Percentiles rank a stretch among this genome's conserved stretches.
phyloP scores from a whole-genome alignment of 345 rosid genomes.

The Eucalyptus erythrocorys region DNA sequence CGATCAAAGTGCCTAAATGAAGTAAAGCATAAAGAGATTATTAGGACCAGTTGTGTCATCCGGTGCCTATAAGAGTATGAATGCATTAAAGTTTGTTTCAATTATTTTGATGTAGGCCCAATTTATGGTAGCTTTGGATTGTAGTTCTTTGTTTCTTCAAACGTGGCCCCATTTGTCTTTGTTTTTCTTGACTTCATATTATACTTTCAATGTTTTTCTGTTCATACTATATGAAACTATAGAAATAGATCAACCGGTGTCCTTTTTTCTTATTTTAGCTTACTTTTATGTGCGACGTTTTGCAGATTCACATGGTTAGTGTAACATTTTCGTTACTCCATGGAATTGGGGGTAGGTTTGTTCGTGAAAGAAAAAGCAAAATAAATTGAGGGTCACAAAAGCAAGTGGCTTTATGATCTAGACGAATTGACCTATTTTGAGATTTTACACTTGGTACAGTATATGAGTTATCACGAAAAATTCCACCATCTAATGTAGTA shows the following conservation, averaged over 20 bases:
- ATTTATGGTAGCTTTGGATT: not conserved
- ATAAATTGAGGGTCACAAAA: rapidly evolving
- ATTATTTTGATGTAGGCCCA: not conserved
- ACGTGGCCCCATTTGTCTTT: not conserved
- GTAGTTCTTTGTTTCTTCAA: not conserved
- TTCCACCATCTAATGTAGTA: not conserved
- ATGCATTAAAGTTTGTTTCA: not conserved
- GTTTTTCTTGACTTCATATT: not conserved
- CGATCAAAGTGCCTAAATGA: not conserved
- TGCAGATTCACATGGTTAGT: not conserved
- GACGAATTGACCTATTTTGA: not conserved
- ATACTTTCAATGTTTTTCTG: not conserved
- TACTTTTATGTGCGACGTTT: not conserved
- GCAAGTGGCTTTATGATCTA: not conserved
- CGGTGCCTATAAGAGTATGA: rapidly evolving
- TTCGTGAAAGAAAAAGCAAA: not conserved
- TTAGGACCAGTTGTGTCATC: rapidly evolving
- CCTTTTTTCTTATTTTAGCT: not conserved
- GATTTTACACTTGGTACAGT: not conserved
- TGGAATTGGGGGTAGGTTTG: not conserved
- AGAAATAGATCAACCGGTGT: rapidly evolving
- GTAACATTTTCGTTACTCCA: not conserved
- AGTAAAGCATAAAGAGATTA: not conserved
- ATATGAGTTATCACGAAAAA: rapidly evolving
- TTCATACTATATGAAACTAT: not conserved